Percentiles rank a stretch among this genome's conserved stretches.
Conservation (phyloP, 208 protist species). For the Crithidia brevicula region DNA sequence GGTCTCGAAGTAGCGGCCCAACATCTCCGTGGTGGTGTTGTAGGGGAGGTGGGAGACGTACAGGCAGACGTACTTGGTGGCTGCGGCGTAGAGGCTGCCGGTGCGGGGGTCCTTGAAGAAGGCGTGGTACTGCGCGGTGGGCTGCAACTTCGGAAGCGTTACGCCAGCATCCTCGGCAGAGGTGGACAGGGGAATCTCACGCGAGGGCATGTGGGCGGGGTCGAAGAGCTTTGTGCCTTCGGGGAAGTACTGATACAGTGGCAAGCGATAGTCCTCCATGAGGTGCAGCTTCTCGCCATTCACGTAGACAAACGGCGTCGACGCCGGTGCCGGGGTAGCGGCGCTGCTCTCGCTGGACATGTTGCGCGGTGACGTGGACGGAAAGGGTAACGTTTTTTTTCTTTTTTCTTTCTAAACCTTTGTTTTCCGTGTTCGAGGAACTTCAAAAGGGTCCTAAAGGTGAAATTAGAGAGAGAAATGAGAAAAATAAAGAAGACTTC, state of each 20-base stretch:
- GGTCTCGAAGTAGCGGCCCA: conserved; percentile 76
- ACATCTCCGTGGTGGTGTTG: conserved; percentile 72
- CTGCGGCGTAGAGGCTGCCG: conserved; percentile 35
- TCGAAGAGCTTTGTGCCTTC: conserved; percentile 75
- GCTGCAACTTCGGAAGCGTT: conserved; percentile 67
- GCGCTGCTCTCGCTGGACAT: conserved; percentile 30
- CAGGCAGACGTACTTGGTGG: conserved; percentile 51
- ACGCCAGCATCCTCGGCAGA: conserved; percentile 55
- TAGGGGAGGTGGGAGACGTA: conserved; percentile 77
- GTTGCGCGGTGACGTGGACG: neutral
- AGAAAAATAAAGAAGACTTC: too few relatives aligned
- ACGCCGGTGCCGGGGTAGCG: conserved; percentile 17
- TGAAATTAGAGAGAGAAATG: too few relatives aligned
- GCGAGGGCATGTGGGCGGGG: conserved; percentile 52
- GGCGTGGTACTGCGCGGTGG: conserved; percentile 70
- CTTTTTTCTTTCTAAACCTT: too few relatives aligned
- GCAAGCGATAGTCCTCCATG: conserved; percentile 74
- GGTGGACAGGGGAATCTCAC: conserved; percentile 58
- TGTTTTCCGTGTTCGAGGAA: too few relatives aligned
- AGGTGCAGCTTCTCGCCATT: conserved; percentile 67
- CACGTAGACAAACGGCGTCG: conserved; percentile 63
- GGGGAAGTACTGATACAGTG: conserved; percentile 65
- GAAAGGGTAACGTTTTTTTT: too few relatives aligned
- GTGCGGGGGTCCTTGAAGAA: conserved; percentile 56
- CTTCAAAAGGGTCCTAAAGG: too few relatives aligned